Evolutionary conservation across 192 early-diverging fungal genomes (phyloP), one percentile per base, ranked within the genome.

Genomic region (Coemansia erecta): DNA sequence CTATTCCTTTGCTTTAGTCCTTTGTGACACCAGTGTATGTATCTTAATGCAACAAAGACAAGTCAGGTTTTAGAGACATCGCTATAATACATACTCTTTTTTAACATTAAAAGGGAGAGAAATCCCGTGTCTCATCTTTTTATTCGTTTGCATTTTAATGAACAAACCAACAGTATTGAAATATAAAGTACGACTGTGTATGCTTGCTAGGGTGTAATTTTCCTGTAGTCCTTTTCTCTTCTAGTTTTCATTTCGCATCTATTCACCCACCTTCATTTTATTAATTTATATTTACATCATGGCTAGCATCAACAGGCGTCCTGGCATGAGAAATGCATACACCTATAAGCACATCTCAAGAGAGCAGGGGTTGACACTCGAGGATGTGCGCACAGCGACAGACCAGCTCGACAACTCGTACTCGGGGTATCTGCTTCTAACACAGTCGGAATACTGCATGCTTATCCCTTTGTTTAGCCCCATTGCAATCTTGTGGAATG

Each of bases 381-480:
- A 59, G 19, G 59, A 62, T 42, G 14, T 65, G 21, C 62, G 73
- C 8, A 18, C 31, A 14, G 31, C 48, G 0, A 65, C 68, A 9
- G 56, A 41, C 8, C 59, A 61, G 33, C 49, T 69, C 11, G 73
- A 76, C 39, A 64, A 52, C 50, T 39, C 59, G 11, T 70, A 63
- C 53, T 33, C 22, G 4, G 73, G 73, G 0, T 56, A 50, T 13
- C 49, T 76, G 8, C 58, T 63, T 39, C 56, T 76, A 23, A 70
- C 73, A 0, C 49, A 58, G 35, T 58, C 54, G 13, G 73, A 76
- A 35, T 76, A 76, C 56, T 70, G 53, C 40, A 54, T 76, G 40
- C 31, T 76, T n/a, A 22, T 69, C 37, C 73, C 73, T 0, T 18
- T 76, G n/a, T 46, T 76, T n/a, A 76, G 68, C 40, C 66, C 73